Evolutionary conservation across 345 rosid genomes (phyloP).

Genomic region (Fremontodendron californicum): DNA sequence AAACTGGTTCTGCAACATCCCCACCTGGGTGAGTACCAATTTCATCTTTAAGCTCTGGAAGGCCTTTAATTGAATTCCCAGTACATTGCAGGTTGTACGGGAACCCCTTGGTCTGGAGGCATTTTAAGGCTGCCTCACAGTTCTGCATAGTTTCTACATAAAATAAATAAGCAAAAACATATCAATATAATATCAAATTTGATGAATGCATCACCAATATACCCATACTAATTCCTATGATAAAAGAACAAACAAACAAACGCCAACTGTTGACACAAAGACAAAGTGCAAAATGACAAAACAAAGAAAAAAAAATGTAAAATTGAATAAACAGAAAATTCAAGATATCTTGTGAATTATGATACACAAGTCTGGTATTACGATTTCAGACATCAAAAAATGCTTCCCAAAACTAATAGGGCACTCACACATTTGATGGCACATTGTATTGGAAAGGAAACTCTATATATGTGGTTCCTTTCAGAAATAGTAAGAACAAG

Average conservation of each 20-base stretch:
- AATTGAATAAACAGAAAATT: not conserved
- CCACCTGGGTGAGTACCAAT: constrained; percentile 25
- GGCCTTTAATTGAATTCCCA: constrained; percentile 37
- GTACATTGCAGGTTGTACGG: constrained; percentile 27
- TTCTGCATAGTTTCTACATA: constrained; percentile 44
- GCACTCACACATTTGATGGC: not conserved
- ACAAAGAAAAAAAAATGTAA: not conserved
- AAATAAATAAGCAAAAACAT: not conserved
- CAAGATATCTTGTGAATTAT: not conserved
- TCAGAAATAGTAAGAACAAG: not conserved
- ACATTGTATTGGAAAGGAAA: not conserved
- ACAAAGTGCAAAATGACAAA: not conserved
- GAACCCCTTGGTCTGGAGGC: constrained; percentile 43
- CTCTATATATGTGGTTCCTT: not conserved
- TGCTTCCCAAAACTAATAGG: not conserved
- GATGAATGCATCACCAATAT: not conserved
- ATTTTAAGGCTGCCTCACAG: constrained; percentile 48
- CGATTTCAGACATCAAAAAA: not conserved
- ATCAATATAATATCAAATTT: not conserved
- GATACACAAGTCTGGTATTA: not conserved
- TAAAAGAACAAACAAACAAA: not conserved
- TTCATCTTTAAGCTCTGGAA: constrained; percentile 39
- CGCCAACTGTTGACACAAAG: not conserved
- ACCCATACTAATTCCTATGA: not conserved
- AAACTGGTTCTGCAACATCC: constrained; percentile 34